Base-by-base conservation (phyloP, 345 rosid genomes). In the Sonneratia alba region DNA sequence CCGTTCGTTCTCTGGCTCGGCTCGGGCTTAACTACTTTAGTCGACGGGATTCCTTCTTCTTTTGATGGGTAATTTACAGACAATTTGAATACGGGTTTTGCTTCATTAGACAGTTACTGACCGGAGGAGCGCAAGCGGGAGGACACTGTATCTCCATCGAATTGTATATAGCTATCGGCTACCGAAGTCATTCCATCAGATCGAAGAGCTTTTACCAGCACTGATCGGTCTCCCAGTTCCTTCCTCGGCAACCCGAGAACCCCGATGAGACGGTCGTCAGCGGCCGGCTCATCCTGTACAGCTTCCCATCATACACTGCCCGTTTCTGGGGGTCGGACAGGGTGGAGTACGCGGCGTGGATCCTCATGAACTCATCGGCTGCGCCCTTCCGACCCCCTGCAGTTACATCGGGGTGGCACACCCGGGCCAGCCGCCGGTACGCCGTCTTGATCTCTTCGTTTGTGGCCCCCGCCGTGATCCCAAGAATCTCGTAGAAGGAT, bases 181-280 rank as follows among this genome's bases (percentile, higher is more conserved):
- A 40, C 43, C 43, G 43, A 8, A 47, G 49, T 47, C 49, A 47
- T 47, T 47, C 49, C 7, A 47, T 47, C 49, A 47, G 49, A 47
- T 47, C 49, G 49, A n/a, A 27, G 32, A 24, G 6, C 12, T 62
- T 53, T 77, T 77, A 93, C 98, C 97, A 93, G 81, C 98, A 93
- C 96, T 93, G 98, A 71, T 93, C 98, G 5, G 97, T 88, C 78
- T 93, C 97, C 98, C 98, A 93, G 48, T 76, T 91, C 79, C 90
- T 81, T 7, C 96, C 85, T 8, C 73, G 66, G 76, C 83, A 91
- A 3, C 90, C 83, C 0, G 86, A 77, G 43, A 68, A 71, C 14
- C 82, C 84, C 36, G 88, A 72, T 62, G 77, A 63, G 16, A 74
- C 57, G 16, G 76, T 57, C 40, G 90, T 86, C 83, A 91, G 73